Percentiles rank a stretch among this genome's conserved stretches.
These are phyloP conservation scores for Globisporangium paddicum DNA, from an alignment of 352 stramenopile genomes.

Conservation along the genomic window DNA sequence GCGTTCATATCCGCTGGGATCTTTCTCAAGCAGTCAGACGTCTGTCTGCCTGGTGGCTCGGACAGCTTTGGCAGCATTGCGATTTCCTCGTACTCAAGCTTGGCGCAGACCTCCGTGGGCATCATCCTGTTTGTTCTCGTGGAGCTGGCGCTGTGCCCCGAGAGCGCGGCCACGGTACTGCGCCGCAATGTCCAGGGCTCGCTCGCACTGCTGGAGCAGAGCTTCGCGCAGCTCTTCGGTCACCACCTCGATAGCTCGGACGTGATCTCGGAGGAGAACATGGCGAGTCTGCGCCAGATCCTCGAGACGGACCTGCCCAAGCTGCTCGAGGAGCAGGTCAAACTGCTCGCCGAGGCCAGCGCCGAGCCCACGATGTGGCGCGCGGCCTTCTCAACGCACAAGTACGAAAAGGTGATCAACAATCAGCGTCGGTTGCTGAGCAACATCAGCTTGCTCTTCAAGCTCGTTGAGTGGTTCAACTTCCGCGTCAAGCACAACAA, in stretches of 20 bases:
- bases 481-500: slow-evolving; percentile 54
- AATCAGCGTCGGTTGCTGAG: slow-evolving; percentile 65
- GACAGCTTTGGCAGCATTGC: slow-evolving; percentile 39
- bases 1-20: slow-evolving; percentile 64
- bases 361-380: slow-evolving; percentile 65
- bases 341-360: slow-evolving; percentile 52
- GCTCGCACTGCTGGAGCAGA: slow-evolving; percentile 51
- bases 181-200: slow-evolving; percentile 73
- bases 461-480: slow-evolving; percentile 72
- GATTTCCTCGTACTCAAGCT: slow-evolving; percentile 70
- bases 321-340: slow-evolving; percentile 51
- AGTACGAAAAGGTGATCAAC: slow-evolving; percentile 67
- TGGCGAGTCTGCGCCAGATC: too few relatives aligned
- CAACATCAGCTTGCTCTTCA: slow-evolving; percentile 81
- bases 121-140: slow-evolving; percentile 74
- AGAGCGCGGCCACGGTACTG: slow-evolving; percentile 59
- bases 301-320: slow-evolving; percentile 41
- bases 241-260: slow-evolving; percentile 58
- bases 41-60: slow-evolving; percentile 35
- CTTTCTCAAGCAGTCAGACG: slow-evolving; percentile 53
- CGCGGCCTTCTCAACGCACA: slow-evolving; percentile 61
- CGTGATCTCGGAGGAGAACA: too few relatives aligned
- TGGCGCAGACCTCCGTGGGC: slow-evolving; percentile 73
- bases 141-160: slow-evolving; percentile 58
- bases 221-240: slow-evolving; percentile 61